A percentile compares a stretch with the other conserved stretches of the same genome.
Conservation (phyloP, 2,329 filamentous ascomycete genomes). For the Talaromyces piceae region DNA sequence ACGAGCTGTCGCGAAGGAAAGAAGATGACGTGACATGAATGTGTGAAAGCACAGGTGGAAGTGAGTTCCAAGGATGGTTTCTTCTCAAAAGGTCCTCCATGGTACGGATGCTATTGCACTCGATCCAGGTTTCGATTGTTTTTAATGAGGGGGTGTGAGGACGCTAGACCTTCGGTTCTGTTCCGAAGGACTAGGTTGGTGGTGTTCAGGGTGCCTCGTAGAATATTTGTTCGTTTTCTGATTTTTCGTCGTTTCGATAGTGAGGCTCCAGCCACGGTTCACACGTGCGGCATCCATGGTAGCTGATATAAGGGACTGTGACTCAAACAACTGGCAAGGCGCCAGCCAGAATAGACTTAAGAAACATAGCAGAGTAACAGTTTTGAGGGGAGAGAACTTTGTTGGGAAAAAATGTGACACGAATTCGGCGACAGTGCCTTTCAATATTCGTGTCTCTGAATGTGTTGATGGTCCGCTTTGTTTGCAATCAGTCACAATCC, state of each 20-base stretch:
- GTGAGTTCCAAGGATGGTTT: conserved; percentile 30
- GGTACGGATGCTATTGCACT: conserved; percentile 1
- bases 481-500: not conserved
- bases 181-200: not conserved
- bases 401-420: not conserved
- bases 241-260: no score
- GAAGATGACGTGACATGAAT: conserved; percentile 25
- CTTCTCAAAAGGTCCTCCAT: conserved; percentile 22
- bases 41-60: conserved; percentile 29
- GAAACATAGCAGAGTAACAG: conserved; percentile 7
- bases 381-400: not conserved
- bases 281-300: conserved; percentile 11
- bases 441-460: conserved; percentile 6
- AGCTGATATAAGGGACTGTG: not conserved
- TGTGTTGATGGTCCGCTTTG: not conserved
- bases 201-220: not conserved
- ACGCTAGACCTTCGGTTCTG: not conserved
- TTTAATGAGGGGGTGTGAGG: not conserved
- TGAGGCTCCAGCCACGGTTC: conserved; percentile 11
- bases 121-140: not conserved
- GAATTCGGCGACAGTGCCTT: conserved; percentile 10
- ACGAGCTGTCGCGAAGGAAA: conserved; percentile 33
- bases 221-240: not conserved
- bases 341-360: conserved; percentile 6
- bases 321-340: conserved; percentile 10